Base-by-base conservation (phyloP, 768 basidiomycete species). In the Tremella fuciformis region DNA sequence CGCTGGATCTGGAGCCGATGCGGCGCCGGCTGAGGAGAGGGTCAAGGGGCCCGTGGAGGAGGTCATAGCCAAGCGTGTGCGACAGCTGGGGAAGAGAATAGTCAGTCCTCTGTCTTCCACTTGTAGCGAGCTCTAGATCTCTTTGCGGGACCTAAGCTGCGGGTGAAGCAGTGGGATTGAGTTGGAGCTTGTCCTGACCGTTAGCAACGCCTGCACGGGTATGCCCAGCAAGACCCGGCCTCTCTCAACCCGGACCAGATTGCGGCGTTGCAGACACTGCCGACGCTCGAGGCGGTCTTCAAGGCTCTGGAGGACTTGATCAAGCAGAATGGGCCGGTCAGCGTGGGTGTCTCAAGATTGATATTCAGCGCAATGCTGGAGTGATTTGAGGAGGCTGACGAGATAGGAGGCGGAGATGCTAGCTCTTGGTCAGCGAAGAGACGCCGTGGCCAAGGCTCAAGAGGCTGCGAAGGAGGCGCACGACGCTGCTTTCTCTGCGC, bases 211-310 rank as follows among this genome's bases (percentile, higher is more conserved):
- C 84, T 89, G 80, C 80, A 85, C 48, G 78, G 80, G 11, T 92
- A 94, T 74, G 83, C 86, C 26, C 67, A 84, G 2, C 86, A 83
- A 18, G 84, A 85, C 24, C 75, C 82, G 2, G 84, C 85, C 55
- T 86, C 87, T 69, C 83, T 93, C 54, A 89, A 94, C 63, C 88
- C 91, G 41, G 92, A 94, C 77, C 91, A 96, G 78, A 87, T 82
- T 63, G 84, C 85, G 34, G 80, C 83, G 1, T 67, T 92, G 53
- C 87, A 84, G 63, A 85, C 83, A 16, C 83, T 94, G 44, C 83
- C 91, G 9, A 80, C 81, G 6, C 80, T 93, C 19, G 90, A 93
- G 69, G 88, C 85, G 9, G 80, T 85, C 40, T 83, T 85, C 65
- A 89, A 88, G 69, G 91, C 93, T 67, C 78, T 94, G 16, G 42